Evolutionary conservation across 352 stramenopile genomes (phyloP), one percentile per base, ranked within the genome.

Genomic region (Phytophthora meadii): DNA sequence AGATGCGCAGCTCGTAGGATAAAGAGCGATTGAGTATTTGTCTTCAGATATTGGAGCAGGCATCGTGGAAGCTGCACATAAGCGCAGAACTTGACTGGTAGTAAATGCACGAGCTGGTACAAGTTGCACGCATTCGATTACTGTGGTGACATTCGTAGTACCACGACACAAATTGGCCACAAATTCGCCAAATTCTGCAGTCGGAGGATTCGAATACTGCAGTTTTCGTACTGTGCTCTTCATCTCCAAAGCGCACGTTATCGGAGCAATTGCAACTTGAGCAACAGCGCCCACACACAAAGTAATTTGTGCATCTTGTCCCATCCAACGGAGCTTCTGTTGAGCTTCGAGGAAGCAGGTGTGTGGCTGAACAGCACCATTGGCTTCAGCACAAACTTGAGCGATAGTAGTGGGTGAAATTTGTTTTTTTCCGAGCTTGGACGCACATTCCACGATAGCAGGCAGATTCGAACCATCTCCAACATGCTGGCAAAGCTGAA

Each of bases 311-410:
- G 58, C 56, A 1, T 65, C 36, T 27, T 57, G 46, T 25, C 81
- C 61, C 71, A 92, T 87, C 81, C 81, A 89, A 0, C 72, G 57
- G 0, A 89, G 76, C 28, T 77, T 71, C 10, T 76, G 72, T 15
- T 74, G 65, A 0, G 77, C 76, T 47, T 75, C 69, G 8, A 87
- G 39, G 17, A 84, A 77, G 27, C 81, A 92, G 6, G 25, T 45
- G 28, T 87, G 70, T 0, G 81, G 77, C 8, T 51, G 62, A 11
- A 52, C 1, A 37, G 19, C n/a, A 7, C n/a, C 25, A 2, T 45
- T 51, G 1, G 55, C 59, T 15, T 25, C 54, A 11, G 70, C 70
- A 47, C 84, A 92, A 8, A 81, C 53, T 19, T 64, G 56, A 5
- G 63, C 60, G 17, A 83, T 67, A 41, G 54, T 61, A 27, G 14